phyloP scores from a whole-genome alignment of 2,329 filamentous ascomycete species.

The Endocalyx cinctus region DNA sequence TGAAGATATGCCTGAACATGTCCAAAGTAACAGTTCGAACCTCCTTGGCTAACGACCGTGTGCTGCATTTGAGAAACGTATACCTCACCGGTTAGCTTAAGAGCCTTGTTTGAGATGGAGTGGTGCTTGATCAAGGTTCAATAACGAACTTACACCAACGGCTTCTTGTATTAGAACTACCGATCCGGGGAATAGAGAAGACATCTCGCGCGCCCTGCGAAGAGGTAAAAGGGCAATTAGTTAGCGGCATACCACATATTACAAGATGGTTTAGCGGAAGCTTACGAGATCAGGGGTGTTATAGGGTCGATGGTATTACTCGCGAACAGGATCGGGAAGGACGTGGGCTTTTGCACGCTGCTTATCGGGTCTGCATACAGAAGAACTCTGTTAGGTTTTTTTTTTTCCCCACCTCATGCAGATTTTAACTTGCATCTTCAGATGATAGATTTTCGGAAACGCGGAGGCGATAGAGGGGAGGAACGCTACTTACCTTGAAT shows the following conservation, averaged over 20 bases:
- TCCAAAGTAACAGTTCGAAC: constrained; percentile 30
- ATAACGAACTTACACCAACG: constrained; percentile 27
- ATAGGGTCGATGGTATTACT: constrained; percentile 35
- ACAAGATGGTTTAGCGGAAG: constrained; percentile 5
- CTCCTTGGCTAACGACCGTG: constrained; percentile 21
- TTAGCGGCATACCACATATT: constrained; percentile 6
- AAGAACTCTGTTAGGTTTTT: constrained; percentile 11
- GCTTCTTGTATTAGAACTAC: constrained; percentile 27
- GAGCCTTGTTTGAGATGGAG: constrained; percentile 4
- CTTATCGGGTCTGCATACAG: constrained; percentile 15
- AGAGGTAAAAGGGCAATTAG: constrained; percentile 6
- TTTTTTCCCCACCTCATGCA: too few species aligned
- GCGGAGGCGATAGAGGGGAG: constrained; percentile 2
- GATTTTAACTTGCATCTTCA: too few species aligned
- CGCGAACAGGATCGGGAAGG: constrained; percentile 34
- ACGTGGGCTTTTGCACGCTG: constrained; percentile 18
- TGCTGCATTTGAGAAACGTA: constrained; percentile 23
- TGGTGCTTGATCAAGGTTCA: constrained; percentile 3
- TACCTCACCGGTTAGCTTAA: constrained; percentile 13
- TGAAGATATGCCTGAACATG: constrained; percentile 32
- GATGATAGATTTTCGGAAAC: too few species aligned
- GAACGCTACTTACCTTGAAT: constrained; percentile 15
- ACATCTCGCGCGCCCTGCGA: constrained; percentile 23
- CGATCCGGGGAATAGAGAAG: constrained; percentile 25
- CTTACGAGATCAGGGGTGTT: constrained; percentile 31